Evolutionary conservation across 2,329 filamentous ascomycete genomes (phyloP), one percentile per base, ranked within the genome.

Genomic region (Neoscytalidium dimidiatum): DNA sequence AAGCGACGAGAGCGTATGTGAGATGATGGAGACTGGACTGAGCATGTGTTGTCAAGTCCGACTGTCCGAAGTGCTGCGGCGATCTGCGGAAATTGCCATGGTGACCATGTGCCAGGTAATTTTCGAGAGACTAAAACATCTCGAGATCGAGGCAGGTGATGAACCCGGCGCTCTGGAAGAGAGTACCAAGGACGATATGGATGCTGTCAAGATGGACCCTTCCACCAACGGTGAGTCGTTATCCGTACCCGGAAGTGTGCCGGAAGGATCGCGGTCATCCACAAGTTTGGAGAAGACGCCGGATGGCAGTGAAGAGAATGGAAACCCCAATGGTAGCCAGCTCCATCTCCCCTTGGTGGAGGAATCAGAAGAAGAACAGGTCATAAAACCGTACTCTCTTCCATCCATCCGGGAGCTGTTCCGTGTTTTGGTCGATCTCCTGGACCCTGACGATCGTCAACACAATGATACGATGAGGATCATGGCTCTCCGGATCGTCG

Each of bases 71-170:
- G 88, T 98, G 3, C 82, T 99, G 63, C 88, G 94, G 68, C 86
- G 94, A 68, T 96, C 94, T 21, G 95, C 95, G 1, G 95, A 99
- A 78, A 95, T 96, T 73, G 90, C 93, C 63, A 97, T 99, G 94
- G 92, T 98, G 51, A 92, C 92, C 70, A 99, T 99, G 95, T 98
- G 95, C 75, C 95, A 99, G 79, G 93, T 97, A 69, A 97, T 99
- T 72, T 99, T 99, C 75, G 91, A 94, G 77, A 89, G 96, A 66
- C 81, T 99, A 61, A 97, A 96, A 77, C 89, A 94, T 68, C 82
- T 98, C 7, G 92, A 96, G 71, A 85, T 91, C 52, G 90, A 94
- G 73, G 86, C 88, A 23, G 88, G 88, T 13, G 86, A 90, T 41
- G 87, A 91, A 67, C 79, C 86, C 6, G 86, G 89, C 38, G 85